Evolutionary conservation across 1,139 yeast species (phyloP).

Genomic region (Suhomyces wounanorum): DNA sequence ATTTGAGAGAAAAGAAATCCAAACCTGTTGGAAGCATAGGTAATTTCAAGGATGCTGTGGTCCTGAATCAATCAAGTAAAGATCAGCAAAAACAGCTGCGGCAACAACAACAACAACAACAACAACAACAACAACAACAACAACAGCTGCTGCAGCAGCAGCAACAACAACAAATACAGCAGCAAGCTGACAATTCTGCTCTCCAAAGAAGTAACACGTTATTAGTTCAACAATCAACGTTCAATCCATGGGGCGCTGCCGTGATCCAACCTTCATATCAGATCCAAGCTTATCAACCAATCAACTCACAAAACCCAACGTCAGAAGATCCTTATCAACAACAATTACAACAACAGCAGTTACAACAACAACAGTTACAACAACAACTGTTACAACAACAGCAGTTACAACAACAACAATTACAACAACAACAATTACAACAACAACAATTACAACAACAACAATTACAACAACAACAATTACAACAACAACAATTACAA

Average conservation of each 20-base stretch:
- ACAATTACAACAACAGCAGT: slow-evolving; percentile 13
- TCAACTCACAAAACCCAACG: slow-evolving; percentile 8
- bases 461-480: slow-evolving; percentile 12
- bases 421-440: slow-evolving; percentile 11
- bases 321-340: slow-evolving; percentile 10
- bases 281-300: slow-evolving; percentile 7
- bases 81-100: slow-evolving; percentile 1
- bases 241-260: slow-evolving; percentile 45
- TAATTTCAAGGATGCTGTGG: neutral
- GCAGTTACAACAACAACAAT: slow-evolving; percentile 20
- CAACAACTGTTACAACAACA: slow-evolving; percentile 17
- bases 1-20: slow-evolving; percentile 56
- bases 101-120: slow-evolving; percentile 11
- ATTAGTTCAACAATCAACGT: slow-evolving; percentile 46
- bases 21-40: slow-evolving; percentile 20
- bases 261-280: slow-evolving; percentile 14
- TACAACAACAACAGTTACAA: slow-evolving; percentile 11
- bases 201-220: slow-evolving; percentile 32
- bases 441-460: slow-evolving; percentile 19
- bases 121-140: slow-evolving; percentile 18
- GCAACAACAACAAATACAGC: neutral
- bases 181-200: slow-evolving; percentile 9
- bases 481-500: slow-evolving; percentile 11
- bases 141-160: slow-evolving; percentile 16
- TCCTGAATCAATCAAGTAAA: slow-evolving; percentile 2